Base-by-base conservation (phyloP, 179 eudicot species). In the Vitellaria paradoxa region DNA sequence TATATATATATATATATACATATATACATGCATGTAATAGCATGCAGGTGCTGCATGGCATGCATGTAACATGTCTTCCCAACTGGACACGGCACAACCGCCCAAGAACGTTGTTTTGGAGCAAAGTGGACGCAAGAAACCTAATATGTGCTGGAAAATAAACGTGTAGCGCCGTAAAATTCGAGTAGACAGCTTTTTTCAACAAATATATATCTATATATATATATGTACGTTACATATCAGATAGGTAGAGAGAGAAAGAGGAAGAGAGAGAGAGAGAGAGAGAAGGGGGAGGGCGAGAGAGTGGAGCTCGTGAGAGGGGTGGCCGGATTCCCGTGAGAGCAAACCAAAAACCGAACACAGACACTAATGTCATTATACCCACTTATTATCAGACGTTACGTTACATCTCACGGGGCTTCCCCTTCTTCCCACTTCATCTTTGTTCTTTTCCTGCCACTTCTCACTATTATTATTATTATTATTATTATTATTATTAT, bases 321-420 rank as follows among this genome's bases (percentile, higher is more conserved):
- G 76, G 79, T 64, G 73, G 74, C 64, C 40, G 81, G 82, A 79
- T 65, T 60, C 82, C 85, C 85, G 85, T 82, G 85, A 82, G 74
- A 76, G 21, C 46, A 50, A 82, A 73, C 85, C 70, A 40, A 74
- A 55, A 81, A 65, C 61, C 61, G 23, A 77, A 69, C 69, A 37
- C 7, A 59, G 47, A 77, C 68, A 63, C 75, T 59, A 30, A 77
- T 70, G 30, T 77, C 75, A 45, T 30, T 67, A n/a, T 26, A n/a
- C 9, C 9, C 74, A 61, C 80, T 69, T 26, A 59, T 69, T 26
- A 59, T 30, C 37, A 30, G 37, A 30, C 37, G 37, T 30, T 77
- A 30, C 37, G 37, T 30, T 77, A 77, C 74, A 15, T 60, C 79
- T 77, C 66, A 77, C 68, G 74, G 78, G 42, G 59, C 42, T 20